Base-by-base conservation (phyloP, 805 yeast species). In the Candida maltosa region DNA sequence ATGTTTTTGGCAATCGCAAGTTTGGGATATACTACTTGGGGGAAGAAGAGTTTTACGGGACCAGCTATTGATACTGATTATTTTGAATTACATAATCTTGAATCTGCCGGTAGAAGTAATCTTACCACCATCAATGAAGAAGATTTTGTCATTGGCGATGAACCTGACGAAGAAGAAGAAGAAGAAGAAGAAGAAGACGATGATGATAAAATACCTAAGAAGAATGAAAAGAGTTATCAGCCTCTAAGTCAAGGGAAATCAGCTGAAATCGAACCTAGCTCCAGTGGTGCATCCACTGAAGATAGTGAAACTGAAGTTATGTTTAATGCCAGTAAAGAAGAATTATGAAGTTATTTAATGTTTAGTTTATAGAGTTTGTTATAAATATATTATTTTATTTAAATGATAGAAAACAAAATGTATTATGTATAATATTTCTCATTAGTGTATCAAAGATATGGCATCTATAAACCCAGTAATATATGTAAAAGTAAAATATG, bases 1-100 rank as follows among this genome's bases (percentile, higher is more conserved):
- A 44, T 69, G 1, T 60, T 77, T n/a, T 44, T 75, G 0, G 46
- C 62, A 1, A 66, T 80, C 26, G 75, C 82, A 1, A 41, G 70
- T 0, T 40, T 75, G 4, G 68, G 71, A n/a, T 84, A 76, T 58
- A 61, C 62, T 32, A 48, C 61, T 7, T 84, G 87, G 85, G 93
- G 91, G 1, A 65, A 59, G 20, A 41, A 62, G 11, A 69, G 73
- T 38, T 83, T 84, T 59, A 75, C 71, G 24, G 84, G 88, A 0
- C 93, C 93, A 0, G 56, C 65, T 17, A 56, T 76, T 6, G 78
- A 75, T 39, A 56, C 59, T 1, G 72, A 67, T 16, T 65, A 65
- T 41, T 55, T 67, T 34, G 70, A 64, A 42, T 50, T 66, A 22
- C 56, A 61, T 34, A 56, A 53, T 34, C 36, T 57, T 22, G 58